Evolutionary conservation across 176 grass and related monocot genomes (phyloP), one percentile per base, ranked within the genome.

Genomic region (Poa annua): DNA sequence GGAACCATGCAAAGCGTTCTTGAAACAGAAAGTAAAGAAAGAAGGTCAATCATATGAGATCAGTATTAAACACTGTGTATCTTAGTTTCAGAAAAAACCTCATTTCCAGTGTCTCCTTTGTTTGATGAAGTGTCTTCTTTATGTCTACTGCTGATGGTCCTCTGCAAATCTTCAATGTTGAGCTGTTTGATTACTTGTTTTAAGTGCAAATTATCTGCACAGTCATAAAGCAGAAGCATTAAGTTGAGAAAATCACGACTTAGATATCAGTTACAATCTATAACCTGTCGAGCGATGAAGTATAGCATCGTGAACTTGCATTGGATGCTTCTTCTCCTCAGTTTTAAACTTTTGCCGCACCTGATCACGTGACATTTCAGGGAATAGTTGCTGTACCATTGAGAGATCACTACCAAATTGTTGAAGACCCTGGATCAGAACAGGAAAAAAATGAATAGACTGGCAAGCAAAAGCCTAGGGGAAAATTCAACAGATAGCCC

Each of bases 351-450:
- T 97, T 35, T 81, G 29, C 50, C 88, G 90, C 80, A 94, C 77
- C 85, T 98, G 88, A 65, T 91, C 75, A 41, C 86, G 85, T 26
- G 90, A 91, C 65, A 89, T 88, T 53, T 91, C 88, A 77, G 90
- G 92, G 66, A 98, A 91, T 51, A 98, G 41, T 29, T 90, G 90
- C 0, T 93, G 90, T 91, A 98, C 93, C 90, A 95, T 95, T 61
- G 86, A 82, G 86, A 98, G 92, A 89, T 98, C 95, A 7, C 85
- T 93, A 71, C 92, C 95, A 90, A 98, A 95, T 76, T 98, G 95
- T 47, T 63, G 79, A 82, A 98, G 86, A 70, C 88, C 95, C 95
- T 98, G 88, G 32, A 76, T 29, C 22, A 63, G 45, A 82, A 80
- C 49, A 35, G 75, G 26, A 49, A 66, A 71, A 63, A 44, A 42